Conservation (phyloP, 345 rosid genomes). For the Jatropha curcas region DNA sequence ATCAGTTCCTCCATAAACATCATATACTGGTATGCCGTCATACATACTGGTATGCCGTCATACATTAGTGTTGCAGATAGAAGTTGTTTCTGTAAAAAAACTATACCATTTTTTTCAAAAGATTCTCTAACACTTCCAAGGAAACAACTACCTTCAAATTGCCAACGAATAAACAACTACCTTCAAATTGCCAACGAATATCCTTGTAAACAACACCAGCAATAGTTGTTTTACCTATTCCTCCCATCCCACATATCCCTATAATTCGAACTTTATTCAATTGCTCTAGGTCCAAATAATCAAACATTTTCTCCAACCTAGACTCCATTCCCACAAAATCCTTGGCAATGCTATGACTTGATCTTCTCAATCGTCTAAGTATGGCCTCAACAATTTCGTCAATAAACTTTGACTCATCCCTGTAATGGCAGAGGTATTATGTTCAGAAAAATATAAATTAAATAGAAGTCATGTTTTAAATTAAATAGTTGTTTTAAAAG, state of each 20-base stretch:
- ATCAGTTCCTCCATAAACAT: neutral
- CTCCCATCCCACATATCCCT: constrained; percentile 10
- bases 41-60: neutral
- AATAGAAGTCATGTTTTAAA: too few species aligned
- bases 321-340: constrained; percentile 4
- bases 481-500: too few species aligned
- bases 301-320: neutral
- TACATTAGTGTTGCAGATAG: neutral
- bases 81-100: neutral
- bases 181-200: neutral
- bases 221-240: constrained; percentile 1
- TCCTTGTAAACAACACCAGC: neutral
- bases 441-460: too few species aligned
- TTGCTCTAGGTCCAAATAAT: neutral
- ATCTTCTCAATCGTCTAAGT: neutral
- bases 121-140: neutral
- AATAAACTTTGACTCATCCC: constrained; percentile 3
- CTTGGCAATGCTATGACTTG: neutral
- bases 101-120: neutral
- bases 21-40: neutral
- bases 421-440: neutral
- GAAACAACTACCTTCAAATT: constrained; percentile 6
- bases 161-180: neutral
- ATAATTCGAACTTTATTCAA: neutral
- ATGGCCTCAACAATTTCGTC: neutral